Percentiles rank a stretch among this genome's conserved stretches.
These are phyloP conservation scores for Cyathus striatus DNA, from an alignment of 768 basidiomycete species.

Conservation along the genomic window DNA sequence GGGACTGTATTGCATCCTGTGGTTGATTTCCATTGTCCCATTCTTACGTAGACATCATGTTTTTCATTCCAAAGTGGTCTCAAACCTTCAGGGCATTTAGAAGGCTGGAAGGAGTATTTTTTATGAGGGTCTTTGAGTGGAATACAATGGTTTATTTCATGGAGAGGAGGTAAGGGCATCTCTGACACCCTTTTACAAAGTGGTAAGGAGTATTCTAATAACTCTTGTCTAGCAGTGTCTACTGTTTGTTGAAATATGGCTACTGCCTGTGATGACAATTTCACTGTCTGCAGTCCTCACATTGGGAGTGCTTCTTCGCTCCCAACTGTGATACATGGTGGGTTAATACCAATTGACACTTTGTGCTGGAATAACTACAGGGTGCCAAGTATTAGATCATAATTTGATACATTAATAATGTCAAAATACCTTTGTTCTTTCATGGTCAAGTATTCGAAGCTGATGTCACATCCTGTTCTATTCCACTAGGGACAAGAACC, in stretches of 20 bases:
- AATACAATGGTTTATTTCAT: conserved; percentile 32
- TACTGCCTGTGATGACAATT: conserved; percentile 7
- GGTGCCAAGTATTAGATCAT: conserved; percentile 35
- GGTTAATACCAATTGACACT: conserved; percentile 20
- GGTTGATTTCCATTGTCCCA: conserved; percentile 23
- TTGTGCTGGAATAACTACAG: conserved; percentile 30
- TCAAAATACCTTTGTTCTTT: conserved; percentile 23
- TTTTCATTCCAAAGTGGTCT: conserved; percentile 22
- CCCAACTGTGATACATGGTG: conserved; percentile 18
- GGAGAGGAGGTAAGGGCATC: conserved; percentile 22
- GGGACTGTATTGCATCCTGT: conserved; percentile 27
- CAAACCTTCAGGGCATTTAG: conserved; percentile 33
- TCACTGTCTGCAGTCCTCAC: conserved; percentile 4
- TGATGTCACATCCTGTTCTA: too few relatives aligned
- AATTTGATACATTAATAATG: conserved; percentile 32
- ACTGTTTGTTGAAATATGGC: conserved; percentile 8
- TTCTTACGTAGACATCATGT: conserved; percentile 17
- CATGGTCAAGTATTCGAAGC: conserved; percentile 28
- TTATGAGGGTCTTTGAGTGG: conserved; percentile 28
- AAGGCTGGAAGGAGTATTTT: conserved; percentile 24
- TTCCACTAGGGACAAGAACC: too few relatives aligned
- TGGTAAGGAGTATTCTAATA: conserved; percentile 15
- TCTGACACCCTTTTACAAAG: conserved; percentile 15
- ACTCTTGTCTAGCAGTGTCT: conserved; percentile 9
- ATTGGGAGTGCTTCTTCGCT: conserved; percentile 11